Conservation (phyloP, 163 green algal genomes). For the Trebouxia gelatinosa region DNA sequence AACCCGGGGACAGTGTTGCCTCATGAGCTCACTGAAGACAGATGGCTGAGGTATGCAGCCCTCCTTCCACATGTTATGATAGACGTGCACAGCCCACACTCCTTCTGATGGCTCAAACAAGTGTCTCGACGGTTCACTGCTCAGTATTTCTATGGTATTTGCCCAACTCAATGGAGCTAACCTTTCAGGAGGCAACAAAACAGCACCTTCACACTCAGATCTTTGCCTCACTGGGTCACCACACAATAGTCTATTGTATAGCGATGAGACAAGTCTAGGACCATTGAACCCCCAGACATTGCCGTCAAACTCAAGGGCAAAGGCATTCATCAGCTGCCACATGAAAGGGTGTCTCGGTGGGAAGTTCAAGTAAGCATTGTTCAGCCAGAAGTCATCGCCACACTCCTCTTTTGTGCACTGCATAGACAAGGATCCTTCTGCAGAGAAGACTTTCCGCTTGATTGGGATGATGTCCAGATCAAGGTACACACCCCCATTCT, state of each 20-base stretch:
- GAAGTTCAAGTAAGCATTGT: not conserved
- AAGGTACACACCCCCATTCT: not conserved
- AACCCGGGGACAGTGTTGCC: constrained; percentile 10
- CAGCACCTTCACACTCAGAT: not conserved
- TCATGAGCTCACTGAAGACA: constrained; percentile 18
- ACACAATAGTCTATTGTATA: not conserved
- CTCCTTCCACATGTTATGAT: not conserved
- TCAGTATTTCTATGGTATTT: not conserved
- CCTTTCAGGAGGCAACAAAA: not conserved
- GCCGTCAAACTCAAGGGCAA: not conserved
- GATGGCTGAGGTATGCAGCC: constrained; percentile 9
- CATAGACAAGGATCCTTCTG: not conserved
- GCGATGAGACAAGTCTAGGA: not conserved
- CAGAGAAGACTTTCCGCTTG: not conserved
- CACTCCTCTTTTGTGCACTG: not conserved
- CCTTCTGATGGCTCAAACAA: not conserved
- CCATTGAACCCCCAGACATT: not conserved
- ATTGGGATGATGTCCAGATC: not conserved
- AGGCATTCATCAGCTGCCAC: not conserved
- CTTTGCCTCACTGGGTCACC: not conserved
- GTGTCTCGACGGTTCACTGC: not conserved
- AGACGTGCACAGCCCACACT: not conserved
- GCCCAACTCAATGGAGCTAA: not conserved
- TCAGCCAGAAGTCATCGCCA: too few species aligned
- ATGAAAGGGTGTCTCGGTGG: not conserved